Evolutionary conservation across 148 eudicot genomes (phyloP), one percentile per base, ranked within the genome.

Genomic region (Oxyria digyna): DNA sequence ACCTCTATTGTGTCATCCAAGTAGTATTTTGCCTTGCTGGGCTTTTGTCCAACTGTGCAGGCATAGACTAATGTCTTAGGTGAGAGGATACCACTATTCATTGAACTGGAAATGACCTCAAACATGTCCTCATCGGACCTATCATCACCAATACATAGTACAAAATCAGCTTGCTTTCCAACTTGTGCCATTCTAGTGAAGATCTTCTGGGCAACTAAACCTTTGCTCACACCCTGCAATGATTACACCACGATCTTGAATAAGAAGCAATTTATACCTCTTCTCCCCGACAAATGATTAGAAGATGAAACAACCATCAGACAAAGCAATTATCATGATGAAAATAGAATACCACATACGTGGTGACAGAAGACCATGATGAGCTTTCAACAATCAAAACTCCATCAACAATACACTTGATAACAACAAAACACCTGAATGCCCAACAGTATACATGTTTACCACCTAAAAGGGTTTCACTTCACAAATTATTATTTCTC

Each of bases 111-210:
- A 50, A 81, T 81, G 65, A 70, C 73, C 76, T 81, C 81, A 78
- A 81, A 81, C 84, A 81, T 81, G 67, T 81, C 84, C 66, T 81
- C 84, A 38, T 81, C 84, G 6, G 84, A 81, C 67, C 84, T 69
- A 65, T 81, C 84, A 62, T 81, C 84, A 10, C 84, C 84, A n/a
- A 81, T 68, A 46, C 84, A 81, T 21, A 81, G 73, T 26, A 81
- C 81, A 63, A 81, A 81, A 73, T 81, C 84, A 26, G 84, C 84
- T 27, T 72, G 78, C 65, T 38, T 78, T 72, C 76, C 78, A n/a
- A 41, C 72, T 26, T 74, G 78, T 1, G 73, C 70, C 84, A 81
- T 78, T 63, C 76, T 66, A 45, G 71, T 67, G 69, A 81, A 81
- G 69, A 81, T 75, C 77, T 78, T 81, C 62, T 73, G 81, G 23